Conservation (phyloP, 345 rosid genomes). For the Rhizophora mangle region DNA sequence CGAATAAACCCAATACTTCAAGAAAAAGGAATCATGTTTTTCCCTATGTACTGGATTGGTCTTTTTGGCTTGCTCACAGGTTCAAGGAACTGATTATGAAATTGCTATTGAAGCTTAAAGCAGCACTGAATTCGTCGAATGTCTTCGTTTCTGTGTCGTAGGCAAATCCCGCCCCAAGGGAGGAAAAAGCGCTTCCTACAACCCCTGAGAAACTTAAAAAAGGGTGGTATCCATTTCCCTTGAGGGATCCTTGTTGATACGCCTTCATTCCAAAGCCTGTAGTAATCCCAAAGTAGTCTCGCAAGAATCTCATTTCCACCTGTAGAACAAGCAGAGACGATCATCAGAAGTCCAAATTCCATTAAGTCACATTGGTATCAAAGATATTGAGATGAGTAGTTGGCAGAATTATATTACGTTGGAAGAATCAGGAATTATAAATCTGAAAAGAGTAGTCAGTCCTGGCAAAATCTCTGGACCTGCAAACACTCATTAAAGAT, state of each 20-base stretch:
- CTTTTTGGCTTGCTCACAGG: slow-evolving; percentile 34
- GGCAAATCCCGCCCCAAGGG: slow-evolving; percentile 38
- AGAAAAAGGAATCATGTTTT: background rate
- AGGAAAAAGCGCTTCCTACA: slow-evolving; percentile 35
- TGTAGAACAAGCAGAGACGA: slow-evolving; percentile 4
- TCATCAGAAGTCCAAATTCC: too few species aligned
- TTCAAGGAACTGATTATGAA: slow-evolving; percentile 42
- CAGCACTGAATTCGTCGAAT: slow-evolving; percentile 34
- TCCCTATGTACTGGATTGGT: background rate
- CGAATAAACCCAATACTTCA: background rate
- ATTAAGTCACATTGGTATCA: background rate
- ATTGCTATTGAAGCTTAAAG: slow-evolving; percentile 38
- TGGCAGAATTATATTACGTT: slow-evolving; percentile 26
- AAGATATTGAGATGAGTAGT: background rate
- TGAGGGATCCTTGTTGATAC: slow-evolving; percentile 12
- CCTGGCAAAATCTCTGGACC: slow-evolving; percentile 49
- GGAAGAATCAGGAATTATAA: slow-evolving; percentile 41
- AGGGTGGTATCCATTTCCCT: slow-evolving; percentile 35
- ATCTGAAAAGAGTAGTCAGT: slow-evolving; percentile 39
- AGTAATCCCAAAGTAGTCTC: slow-evolving; percentile 38
- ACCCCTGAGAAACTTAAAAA: slow-evolving; percentile 39
- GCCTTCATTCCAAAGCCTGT: slow-evolving; percentile 39
- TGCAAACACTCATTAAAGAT: slow-evolving; percentile 15
- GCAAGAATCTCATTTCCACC: slow-evolving; percentile 45
- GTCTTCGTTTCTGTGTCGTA: slow-evolving; percentile 25